Conservation (phyloP, 768 basidiomycete species). For the Saitozyma sp. region DNA sequence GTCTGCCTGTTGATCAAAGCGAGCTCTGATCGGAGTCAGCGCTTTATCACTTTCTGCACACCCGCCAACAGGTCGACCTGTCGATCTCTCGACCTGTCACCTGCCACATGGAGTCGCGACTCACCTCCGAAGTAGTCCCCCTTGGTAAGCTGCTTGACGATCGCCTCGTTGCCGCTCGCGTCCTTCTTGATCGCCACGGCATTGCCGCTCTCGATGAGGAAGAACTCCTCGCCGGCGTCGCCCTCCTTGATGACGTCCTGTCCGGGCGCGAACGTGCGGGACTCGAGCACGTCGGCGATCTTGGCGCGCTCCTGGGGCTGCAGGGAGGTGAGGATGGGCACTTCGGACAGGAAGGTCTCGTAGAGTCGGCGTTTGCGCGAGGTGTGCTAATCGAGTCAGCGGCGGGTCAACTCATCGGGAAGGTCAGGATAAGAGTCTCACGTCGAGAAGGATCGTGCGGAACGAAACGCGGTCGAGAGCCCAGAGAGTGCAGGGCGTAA, state of each 20-base stretch:
- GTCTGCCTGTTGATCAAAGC: conserved; percentile 84
- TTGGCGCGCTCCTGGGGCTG: conserved; percentile 89
- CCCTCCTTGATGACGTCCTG: conserved; percentile 87
- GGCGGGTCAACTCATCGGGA: neutral
- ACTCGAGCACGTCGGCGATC: conserved; percentile 91
- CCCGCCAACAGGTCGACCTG: neutral
- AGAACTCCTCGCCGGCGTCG: conserved; percentile 95
- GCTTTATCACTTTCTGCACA: neutral
- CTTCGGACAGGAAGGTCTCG: conserved; percentile 90
- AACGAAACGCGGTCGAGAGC: conserved; percentile 96
- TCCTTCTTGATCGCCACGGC: conserved; percentile 76
- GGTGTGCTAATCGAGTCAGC: conserved; percentile 59
- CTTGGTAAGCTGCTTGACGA: conserved; percentile 74
- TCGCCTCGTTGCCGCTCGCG: conserved; percentile 58
- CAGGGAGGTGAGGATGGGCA: conserved; percentile 80
- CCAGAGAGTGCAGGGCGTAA: conserved; percentile 78
- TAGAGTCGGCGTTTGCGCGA: conserved; percentile 91
- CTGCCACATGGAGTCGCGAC: conserved; percentile 37
- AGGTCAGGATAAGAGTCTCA: conserved; percentile 16
- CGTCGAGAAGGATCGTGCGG: conserved; percentile 91
- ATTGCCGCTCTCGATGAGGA: conserved; percentile 92
- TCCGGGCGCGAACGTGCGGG: conserved; percentile 75
- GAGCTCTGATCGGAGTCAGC: conserved; percentile 63
- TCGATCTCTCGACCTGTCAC: neutral
- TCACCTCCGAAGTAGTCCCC: conserved; percentile 98